Conservation (phyloP, 139 green algal species). For the Edaphochlamys debaryana region DNA sequence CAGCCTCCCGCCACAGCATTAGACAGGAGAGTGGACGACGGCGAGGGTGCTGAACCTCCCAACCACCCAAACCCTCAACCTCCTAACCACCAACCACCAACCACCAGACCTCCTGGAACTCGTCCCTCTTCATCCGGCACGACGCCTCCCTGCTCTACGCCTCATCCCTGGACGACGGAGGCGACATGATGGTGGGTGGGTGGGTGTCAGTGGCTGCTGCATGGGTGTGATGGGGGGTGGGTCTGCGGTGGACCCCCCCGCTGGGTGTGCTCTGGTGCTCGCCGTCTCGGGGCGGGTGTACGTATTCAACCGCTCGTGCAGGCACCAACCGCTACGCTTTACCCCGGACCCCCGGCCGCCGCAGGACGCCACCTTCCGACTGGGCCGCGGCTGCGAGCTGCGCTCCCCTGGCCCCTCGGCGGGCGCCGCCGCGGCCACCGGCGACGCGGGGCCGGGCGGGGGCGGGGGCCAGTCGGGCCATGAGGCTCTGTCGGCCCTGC, state of each 20-base stretch:
- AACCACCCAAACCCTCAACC: not conserved
- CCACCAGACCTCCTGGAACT: conserved; percentile 36
- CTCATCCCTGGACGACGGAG: conserved; percentile 24
- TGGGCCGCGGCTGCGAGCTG: conserved; percentile 24
- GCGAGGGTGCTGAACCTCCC: not conserved
- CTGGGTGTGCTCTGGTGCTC: too few species aligned
- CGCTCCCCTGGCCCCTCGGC: not conserved
- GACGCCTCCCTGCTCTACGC: conserved; percentile 38
- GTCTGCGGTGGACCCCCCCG: too few species aligned
- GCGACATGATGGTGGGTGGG: conserved; percentile 38
- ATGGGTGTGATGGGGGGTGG: too few species aligned
- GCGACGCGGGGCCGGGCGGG: not conserved
- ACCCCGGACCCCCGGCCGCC: too few species aligned
- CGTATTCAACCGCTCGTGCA: too few species aligned
- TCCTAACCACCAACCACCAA: not conserved
- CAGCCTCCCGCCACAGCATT: too few species aligned
- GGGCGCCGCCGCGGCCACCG: not conserved
- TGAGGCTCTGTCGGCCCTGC: not conserved
- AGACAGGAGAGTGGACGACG: too few species aligned
- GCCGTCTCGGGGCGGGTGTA: too few species aligned
- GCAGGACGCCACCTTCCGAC: conserved; percentile 29
- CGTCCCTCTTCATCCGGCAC: conserved; percentile 28
- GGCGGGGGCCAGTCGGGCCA: not conserved
- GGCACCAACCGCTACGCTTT: too few species aligned
- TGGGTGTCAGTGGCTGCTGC: too few species aligned